Conservation (phyloP, 495 filamentous ascomycete species). For the Pyronema domesticum region DNA sequence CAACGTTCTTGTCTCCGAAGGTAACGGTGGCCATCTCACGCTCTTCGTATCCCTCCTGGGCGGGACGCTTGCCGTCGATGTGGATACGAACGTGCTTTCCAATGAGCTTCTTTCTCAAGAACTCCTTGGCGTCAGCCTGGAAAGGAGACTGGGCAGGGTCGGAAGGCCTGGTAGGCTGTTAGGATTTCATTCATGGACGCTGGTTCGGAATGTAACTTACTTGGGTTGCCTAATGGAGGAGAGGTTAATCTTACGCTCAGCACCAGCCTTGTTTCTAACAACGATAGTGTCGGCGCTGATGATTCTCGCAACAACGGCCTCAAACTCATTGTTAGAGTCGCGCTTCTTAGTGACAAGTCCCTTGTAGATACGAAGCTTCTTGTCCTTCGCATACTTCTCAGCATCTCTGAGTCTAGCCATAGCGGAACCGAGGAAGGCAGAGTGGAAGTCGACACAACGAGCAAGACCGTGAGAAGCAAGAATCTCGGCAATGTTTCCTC, state of each 20-base stretch:
- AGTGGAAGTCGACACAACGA: constrained; percentile 85
- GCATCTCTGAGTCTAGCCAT: constrained; percentile 77
- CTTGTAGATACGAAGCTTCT: constrained; percentile 58
- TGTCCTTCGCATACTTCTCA: constrained; percentile 65
- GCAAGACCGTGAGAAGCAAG: constrained; percentile 75
- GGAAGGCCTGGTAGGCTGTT: constrained; percentile 31
- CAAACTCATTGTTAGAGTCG: constrained; percentile 39
- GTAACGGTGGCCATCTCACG: constrained; percentile 82
- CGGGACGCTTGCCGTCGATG: constrained; percentile 79
- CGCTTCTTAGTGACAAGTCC: constrained; percentile 47
- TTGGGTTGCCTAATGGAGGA: constrained; percentile 89
- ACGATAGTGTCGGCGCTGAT: constrained; percentile 79
- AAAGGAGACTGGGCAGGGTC: constrained; percentile 72
- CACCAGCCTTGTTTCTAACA: constrained; percentile 61
- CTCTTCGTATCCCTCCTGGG: constrained; percentile 79
- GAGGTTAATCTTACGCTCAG: constrained; percentile 75
- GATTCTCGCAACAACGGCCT: constrained; percentile 69
- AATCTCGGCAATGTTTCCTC: constrained; percentile 75
- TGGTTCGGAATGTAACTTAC: constrained; percentile 5
- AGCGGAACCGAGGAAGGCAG: constrained; percentile 62
- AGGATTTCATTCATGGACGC: neutral
- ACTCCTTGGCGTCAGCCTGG: constrained; percentile 87
- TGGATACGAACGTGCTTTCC: constrained; percentile 82
- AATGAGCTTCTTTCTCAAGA: constrained; percentile 78
- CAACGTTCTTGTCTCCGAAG: constrained; percentile 56